A percentile compares a stretch with the other conserved stretches of the same genome.
phyloP scores from a whole-genome alignment of 2,329 filamentous ascomycete genomes.

The Beauveria sp. region DNA sequence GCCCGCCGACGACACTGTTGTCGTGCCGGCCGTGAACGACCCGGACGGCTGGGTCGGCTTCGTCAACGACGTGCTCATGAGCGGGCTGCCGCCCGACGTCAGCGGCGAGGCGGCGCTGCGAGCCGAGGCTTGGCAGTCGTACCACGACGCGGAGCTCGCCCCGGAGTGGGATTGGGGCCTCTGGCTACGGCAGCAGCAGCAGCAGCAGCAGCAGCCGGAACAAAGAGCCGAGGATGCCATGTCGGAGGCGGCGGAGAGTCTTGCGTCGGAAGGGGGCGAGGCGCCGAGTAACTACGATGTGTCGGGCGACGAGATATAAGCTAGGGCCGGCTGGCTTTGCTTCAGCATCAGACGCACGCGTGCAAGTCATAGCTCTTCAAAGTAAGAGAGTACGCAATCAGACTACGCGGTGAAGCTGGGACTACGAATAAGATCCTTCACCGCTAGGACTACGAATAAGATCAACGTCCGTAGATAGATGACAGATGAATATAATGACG shows the following conservation, averaged over 20 bases:
- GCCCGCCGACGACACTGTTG: conserved; percentile 9
- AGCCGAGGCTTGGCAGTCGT: conserved; percentile 18
- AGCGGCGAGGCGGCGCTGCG: conserved; percentile 19
- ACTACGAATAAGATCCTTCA: conserved; percentile 5
- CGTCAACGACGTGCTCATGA: conserved; percentile 18
- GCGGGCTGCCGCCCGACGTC: conserved; percentile 16
- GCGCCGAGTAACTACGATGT: too few relatives aligned
- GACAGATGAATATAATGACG: not conserved
- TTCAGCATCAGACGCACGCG: not conserved
- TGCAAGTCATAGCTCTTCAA: too few relatives aligned
- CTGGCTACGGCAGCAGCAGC: conserved; percentile 16
- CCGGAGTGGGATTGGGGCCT: conserved; percentile 17
- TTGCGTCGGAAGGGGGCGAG: too few relatives aligned
- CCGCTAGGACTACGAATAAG: not conserved
- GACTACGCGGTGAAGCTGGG: too few relatives aligned
- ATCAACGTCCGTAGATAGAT: conserved; percentile 7
- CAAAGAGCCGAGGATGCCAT: not conserved
- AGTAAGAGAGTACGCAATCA: too few relatives aligned
- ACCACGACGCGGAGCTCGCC: conserved; percentile 14
- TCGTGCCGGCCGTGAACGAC: conserved; percentile 17
- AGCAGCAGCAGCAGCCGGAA: not conserved
- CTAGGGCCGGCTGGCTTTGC: too few relatives aligned
- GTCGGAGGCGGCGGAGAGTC: too few relatives aligned
- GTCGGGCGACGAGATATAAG: too few relatives aligned
- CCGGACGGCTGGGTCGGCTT: conserved; percentile 20